phyloP scores from a whole-genome alignment of 2,329 filamentous ascomycete species.

The Rasamsonia emersonii region DNA sequence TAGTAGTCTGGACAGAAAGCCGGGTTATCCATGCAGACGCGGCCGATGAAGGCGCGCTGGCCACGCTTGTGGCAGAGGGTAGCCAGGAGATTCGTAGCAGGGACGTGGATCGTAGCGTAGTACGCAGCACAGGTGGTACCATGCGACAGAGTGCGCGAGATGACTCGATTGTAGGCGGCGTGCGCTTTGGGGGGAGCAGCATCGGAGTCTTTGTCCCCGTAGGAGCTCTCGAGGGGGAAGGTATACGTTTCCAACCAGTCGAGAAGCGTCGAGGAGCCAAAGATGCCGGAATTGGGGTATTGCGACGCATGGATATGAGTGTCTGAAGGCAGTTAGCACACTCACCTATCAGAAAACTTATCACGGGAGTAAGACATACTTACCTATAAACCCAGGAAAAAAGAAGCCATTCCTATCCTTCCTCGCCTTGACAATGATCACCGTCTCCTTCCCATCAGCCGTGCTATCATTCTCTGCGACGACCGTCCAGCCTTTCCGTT shows the following conservation, averaged over 20 bases:
- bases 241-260: conserved; percentile 94
- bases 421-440: conserved; percentile 29
- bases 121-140: conserved; percentile 94
- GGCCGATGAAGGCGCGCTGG: conserved; percentile 82
- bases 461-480: conserved; percentile 2
- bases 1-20: conserved; percentile 66
- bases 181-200: conserved; percentile 19
- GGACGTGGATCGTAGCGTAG: conserved; percentile 81
- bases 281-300: conserved; percentile 89
- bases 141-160: conserved; percentile 72
- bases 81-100: conserved; percentile 83
- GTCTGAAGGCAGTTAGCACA: conserved; percentile 47
- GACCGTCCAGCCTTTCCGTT: conserved; percentile 24
- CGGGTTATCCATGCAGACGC: conserved; percentile 84
- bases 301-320: conserved; percentile 94
- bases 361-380: conserved; percentile 4
- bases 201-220: conserved; percentile 35
- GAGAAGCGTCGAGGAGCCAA: conserved; percentile 84
- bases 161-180: conserved; percentile 64
- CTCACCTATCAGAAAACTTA: background rate
- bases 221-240: conserved; percentile 79
- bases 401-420: conserved; percentile 36
- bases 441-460: conserved; percentile 13
- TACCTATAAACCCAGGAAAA: conserved; percentile 42
- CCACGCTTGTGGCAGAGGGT: conserved; percentile 70